Evolutionary conservation across 495 filamentous ascomycete genomes (phyloP), one percentile per base, ranked within the genome.

Genomic region (Echria macrotheca): DNA sequence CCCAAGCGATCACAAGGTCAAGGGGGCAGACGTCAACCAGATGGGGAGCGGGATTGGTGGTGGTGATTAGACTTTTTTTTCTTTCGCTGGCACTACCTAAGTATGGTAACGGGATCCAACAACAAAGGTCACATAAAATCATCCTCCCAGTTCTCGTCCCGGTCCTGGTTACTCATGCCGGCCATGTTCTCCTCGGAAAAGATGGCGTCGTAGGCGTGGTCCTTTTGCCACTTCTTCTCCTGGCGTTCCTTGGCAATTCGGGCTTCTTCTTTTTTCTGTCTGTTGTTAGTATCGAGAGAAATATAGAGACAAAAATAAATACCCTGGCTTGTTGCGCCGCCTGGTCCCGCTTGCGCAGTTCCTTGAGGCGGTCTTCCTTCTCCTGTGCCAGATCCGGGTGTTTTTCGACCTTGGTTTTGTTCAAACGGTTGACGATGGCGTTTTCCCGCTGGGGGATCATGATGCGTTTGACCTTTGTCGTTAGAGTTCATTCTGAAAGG

Each of bases 171-270:
- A 60, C 79, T 86, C 28, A 77, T 76, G 18, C 61, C 63, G 24
- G 74, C 80, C 64, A 85, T 65, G 53, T 82, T 81, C 45, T 85
- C 82, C 49, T 85, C 83, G 15, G 76, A 74, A 54, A 86, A 83
- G 25, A 89, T 54, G 33, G 95, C 91, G 65, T 96, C 94, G 67
- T 95, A 97, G 2, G 88, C 91, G 70, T 96, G 89, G 25, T 94
- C 90, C 64, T 89, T 88, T 70, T 95, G 86, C 78, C 82, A 95
- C 63, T 91, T 94, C 71, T 89, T 79, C 71, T 95, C 84, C 60
- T 83, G 82, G 26, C 86, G 67, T 68, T 96, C 91, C 65, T 87
- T 79, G 42, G 80, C 77, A 44, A 93, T 69, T 53, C 77, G 72
- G 44, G 83, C 87, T 44, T 97, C 93, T 65, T 89, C 85, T 47